phyloP scores from a whole-genome alignment of 2,329 filamentous ascomycete genomes.

The Lecanosticta acicola region DNA sequence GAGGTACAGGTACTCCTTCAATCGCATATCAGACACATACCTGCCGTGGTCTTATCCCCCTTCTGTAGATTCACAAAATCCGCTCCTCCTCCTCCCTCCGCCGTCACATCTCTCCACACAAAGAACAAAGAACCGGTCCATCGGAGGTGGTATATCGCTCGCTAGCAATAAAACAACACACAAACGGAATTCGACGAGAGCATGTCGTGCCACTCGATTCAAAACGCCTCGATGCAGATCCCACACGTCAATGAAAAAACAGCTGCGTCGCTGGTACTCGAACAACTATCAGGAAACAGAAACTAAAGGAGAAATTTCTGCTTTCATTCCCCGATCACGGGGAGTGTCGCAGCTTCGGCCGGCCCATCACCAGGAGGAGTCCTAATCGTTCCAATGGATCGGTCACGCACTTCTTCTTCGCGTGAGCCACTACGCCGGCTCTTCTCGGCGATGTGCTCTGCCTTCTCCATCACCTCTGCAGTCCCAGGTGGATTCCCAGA shows the following conservation, averaged over 20 bases:
- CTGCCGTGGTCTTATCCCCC: too few species aligned
- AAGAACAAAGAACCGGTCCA: neutral
- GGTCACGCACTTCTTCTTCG: conserved; percentile 57
- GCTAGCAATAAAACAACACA: conserved; percentile 3
- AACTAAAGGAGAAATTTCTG: too few species aligned
- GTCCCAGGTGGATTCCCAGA: conserved; percentile 36
- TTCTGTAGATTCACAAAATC: too few species aligned
- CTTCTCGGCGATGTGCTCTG: conserved; percentile 59
- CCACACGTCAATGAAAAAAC: too few species aligned
- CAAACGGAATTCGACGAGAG: conserved; percentile 1
- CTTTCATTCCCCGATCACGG: conserved; percentile 88
- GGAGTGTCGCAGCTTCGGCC: conserved; percentile 50
- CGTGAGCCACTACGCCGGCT: conserved; percentile 44
- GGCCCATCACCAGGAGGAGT: conserved; percentile 54
- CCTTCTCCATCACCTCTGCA: conserved; percentile 51
- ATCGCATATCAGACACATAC: too few species aligned
- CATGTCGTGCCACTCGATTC: neutral
- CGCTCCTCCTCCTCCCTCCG: neutral
- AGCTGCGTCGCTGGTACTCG: too few species aligned
- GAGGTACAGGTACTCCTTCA: too few species aligned
- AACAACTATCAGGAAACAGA: too few species aligned
- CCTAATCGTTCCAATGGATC: conserved; percentile 53
- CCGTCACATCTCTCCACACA: too few species aligned
- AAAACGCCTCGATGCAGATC: neutral
- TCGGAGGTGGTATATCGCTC: neutral